These are phyloP conservation scores for Zancudomyces culisetae DNA, from an alignment of 371 early-diverging fungal species.

Conservation along the genomic window DNA sequence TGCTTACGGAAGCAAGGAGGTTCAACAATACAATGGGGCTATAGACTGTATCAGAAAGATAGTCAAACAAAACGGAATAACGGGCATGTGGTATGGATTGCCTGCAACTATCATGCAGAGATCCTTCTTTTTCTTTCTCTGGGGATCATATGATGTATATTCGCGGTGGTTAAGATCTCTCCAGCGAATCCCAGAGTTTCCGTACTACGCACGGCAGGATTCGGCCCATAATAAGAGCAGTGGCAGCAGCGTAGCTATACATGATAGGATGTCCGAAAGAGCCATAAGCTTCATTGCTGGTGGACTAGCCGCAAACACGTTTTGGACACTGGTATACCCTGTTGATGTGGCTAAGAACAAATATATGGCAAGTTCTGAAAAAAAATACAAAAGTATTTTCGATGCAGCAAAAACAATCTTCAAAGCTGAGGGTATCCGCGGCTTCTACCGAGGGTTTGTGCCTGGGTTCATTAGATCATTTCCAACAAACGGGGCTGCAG, in stretches of 20 bases:
- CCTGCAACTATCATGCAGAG: slow-evolving; percentile 59
- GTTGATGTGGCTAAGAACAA: slow-evolving; percentile 76
- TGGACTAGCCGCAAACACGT: slow-evolving; percentile 72
- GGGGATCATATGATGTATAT: slow-evolving; percentile 64
- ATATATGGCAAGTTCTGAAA: slow-evolving; percentile 63
- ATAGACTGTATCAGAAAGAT: slow-evolving; percentile 64
- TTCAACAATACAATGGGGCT: slow-evolving; percentile 58
- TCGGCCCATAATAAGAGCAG: background rate
- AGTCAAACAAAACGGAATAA: slow-evolving; percentile 49
- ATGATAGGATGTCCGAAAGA: slow-evolving; percentile 27
- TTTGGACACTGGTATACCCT: slow-evolving; percentile 77
- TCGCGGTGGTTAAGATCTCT: slow-evolving; percentile 19
- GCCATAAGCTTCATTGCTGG: slow-evolving; percentile 67
- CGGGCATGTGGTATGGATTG: slow-evolving; percentile 72
- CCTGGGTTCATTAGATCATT: slow-evolving; percentile 75
- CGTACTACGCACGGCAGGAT: slow-evolving; percentile 5
- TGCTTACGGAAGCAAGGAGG: slow-evolving; percentile 26
- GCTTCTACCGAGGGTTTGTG: slow-evolving; percentile 66
- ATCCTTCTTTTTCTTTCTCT: slow-evolving; percentile 73
- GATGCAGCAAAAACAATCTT: slow-evolving; percentile 23
- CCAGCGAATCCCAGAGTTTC: slow-evolving; percentile 5
- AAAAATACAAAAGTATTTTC: slow-evolving; percentile 35
- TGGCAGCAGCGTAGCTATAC: background rate
- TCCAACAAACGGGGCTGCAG: slow-evolving; percentile 76
- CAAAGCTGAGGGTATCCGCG: slow-evolving; percentile 36